Conservation (phyloP, 257 asterid genomes). For the Nicotiana paniculata region DNA sequence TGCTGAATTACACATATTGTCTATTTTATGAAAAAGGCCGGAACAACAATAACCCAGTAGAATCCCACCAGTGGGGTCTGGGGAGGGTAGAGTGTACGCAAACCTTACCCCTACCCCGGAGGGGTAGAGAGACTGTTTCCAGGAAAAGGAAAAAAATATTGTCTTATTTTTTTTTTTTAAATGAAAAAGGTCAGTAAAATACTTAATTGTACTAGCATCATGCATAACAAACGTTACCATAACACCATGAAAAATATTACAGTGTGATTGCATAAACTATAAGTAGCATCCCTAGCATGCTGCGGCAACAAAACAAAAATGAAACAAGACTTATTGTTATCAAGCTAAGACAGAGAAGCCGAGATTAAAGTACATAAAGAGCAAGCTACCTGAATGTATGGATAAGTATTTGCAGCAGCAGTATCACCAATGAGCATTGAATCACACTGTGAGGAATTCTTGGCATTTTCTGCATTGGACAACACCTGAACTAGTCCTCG, state of each 20-base stretch:
- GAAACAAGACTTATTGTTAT: neutral
- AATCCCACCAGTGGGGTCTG: no score
- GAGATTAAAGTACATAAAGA: neutral
- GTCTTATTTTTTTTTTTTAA: no score
- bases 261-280: neutral
- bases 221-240: neutral
- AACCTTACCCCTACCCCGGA: no score
- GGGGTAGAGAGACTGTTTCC: no score
- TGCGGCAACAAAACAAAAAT: neutral
- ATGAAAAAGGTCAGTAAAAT: neutral
- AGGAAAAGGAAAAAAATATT: no score
- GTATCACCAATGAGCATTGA: conserved; percentile 91
- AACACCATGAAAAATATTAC: neutral
- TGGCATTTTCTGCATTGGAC: conserved; percentile 75
- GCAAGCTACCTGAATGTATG: conserved; percentile 73
- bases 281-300: neutral
- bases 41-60: no score
- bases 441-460: conserved; percentile 85
- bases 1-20: neutral
- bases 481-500: conserved; percentile 89
- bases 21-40: neutral
- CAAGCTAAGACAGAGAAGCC: neutral
- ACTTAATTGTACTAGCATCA: neutral
- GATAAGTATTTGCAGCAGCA: conserved; percentile 95
- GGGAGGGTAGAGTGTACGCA: no score